Percentiles rank a stretch among this genome's conserved stretches.
Evolutionary conservation across 768 basidiomycete genomes (phyloP).

Genomic region (Suillus hirtellus): DNA sequence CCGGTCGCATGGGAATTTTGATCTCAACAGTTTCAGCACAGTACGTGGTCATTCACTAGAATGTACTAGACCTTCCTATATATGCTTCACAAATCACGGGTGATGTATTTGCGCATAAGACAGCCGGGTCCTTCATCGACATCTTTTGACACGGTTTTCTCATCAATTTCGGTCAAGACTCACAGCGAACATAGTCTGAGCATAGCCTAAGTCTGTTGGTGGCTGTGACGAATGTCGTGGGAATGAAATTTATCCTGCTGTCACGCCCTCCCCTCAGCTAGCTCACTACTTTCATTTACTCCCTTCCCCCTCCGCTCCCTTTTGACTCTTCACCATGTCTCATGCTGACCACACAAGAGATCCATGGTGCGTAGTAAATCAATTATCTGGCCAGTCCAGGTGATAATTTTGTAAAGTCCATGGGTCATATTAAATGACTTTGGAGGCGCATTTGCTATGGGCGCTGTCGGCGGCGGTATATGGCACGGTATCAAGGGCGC

Average conservation of each 20-base stretch:
- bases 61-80: not conserved
- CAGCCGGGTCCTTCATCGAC: not conserved
- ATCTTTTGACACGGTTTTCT: not conserved
- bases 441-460: constrained; percentile 97
- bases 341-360: constrained; percentile 93
- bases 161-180: not conserved
- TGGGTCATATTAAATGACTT: constrained; percentile 99
- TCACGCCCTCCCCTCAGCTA: not conserved
- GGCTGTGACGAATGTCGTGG: constrained; percentile 4
- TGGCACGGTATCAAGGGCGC: constrained; percentile 99
- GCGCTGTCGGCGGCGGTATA: constrained; percentile 94
- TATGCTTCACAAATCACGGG: not conserved
- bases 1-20: not conserved
- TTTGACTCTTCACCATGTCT: constrained; percentile 52
- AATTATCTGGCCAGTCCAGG: not conserved
- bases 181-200: not conserved
- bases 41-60: not conserved
- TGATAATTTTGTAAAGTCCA: constrained; percentile 55
- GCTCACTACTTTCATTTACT: not conserved
- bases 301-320: constrained; percentile 12
- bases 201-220: too few species aligned
- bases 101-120: not conserved
- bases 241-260: constrained; percentile 7
- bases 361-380: constrained; percentile 65
- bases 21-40: not conserved